A percentile compares a stretch with the other conserved stretches of the same genome.
phyloP scores from a whole-genome alignment of 148 eudicot species.

The Fagopyrum esculentum region DNA sequence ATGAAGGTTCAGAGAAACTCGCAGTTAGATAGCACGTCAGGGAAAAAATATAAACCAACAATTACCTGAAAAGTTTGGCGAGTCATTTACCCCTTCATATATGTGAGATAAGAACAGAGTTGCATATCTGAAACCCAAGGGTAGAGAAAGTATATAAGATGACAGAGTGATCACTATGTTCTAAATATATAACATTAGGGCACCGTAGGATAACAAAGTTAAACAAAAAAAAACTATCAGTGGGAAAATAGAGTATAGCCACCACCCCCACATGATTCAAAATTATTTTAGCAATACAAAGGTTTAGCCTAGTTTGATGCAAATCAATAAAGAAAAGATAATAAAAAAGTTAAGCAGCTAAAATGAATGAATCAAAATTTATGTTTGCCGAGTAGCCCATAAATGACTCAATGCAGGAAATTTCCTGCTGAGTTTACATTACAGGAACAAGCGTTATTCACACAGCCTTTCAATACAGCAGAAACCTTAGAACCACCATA shows the following conservation, averaged over 20 bases:
- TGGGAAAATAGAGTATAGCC: not conserved
- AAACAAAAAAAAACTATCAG: not conserved
- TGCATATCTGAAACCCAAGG: conserved; percentile 47
- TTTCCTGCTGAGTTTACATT: not conserved
- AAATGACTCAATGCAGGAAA: not conserved
- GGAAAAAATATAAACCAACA: not conserved
- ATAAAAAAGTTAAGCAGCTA: not conserved
- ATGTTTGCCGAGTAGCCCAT: not conserved
- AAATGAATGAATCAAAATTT: not conserved
- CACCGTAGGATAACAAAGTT: not conserved
- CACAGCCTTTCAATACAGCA: not conserved
- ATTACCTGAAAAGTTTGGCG: conserved; percentile 70
- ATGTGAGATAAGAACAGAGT: conserved; percentile 71
- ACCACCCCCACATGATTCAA: not conserved
- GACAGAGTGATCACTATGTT: not conserved
- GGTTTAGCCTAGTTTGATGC: not conserved
- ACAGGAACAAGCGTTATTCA: not conserved
- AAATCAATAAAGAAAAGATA: not conserved
- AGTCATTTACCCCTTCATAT: conserved; percentile 61
- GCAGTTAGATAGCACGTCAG: not conserved
- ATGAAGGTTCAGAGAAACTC: not conserved
- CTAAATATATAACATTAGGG: not conserved
- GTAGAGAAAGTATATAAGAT: not conserved
- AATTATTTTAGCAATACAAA: not conserved
- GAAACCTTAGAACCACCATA: not conserved